Base-by-base conservation (phyloP, 1,284 basidiomycete species). In the Sutorius eximius region DNA sequence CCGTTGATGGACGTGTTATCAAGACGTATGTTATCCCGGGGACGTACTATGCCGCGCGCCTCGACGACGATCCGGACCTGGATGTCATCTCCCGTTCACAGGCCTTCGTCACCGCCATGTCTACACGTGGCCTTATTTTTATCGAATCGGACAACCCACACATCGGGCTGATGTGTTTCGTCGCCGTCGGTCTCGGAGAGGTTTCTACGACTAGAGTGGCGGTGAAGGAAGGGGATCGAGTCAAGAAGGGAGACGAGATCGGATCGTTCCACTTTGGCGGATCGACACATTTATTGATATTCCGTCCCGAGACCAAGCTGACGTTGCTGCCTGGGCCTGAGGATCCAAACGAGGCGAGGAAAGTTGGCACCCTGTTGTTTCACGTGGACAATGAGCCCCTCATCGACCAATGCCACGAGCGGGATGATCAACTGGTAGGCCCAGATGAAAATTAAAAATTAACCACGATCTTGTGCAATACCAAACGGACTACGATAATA, bases 211-310 rank as follows among this genome's bases (percentile, higher is more conserved):
- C 77, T 50, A 74, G 77, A 41, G 49, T 71, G 1, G 64, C 58
- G 1, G 78, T 77, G 7, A 51, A 51, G 47, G 59, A 49, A 13
- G 71, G 71, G 0, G 58, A 75, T 24, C 53, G 63, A 32, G 61
- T 82, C 13, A 71, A 71, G 52, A 78, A 79, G 61, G 79, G 81
- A 1, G 75, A 80, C 27, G 61, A 81, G 58, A 49, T 79, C 5
- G 79, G 80, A 51, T 79, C 76, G 70, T 82, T 82, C 71, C 80
- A 80, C 59, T 81, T 27, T 27, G 24, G 80, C 13, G 79, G 79
- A 3, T 82, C 78, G 37, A 73, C 78, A 1, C 73, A 78, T 57
- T 69, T 72, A 52, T 58, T 79, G 40, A 47, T 81, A 22, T 82
- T 82, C 67, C 60, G 62, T 16, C 52, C 65, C 3, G 46, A 67